A percentile compares a stretch with the other conserved stretches of the same genome.
phyloP scores from a whole-genome alignment of 139 green algal species.

The Monoraphidium neglectum region DNA sequence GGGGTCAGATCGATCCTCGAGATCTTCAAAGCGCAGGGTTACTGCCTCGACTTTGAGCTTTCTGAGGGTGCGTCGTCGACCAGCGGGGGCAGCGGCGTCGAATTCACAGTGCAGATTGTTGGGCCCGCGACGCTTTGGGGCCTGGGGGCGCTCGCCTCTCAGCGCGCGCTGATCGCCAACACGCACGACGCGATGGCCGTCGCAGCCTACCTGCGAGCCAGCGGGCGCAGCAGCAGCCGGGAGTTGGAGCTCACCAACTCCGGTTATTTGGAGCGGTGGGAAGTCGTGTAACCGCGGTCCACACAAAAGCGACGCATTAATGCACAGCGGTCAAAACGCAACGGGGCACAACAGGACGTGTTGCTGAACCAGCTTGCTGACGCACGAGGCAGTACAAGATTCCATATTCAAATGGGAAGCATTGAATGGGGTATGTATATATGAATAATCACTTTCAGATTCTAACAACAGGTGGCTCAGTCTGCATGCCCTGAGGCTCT shows the following conservation, averaged over 20 bases:
- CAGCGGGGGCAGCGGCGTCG: conserved; percentile 3
- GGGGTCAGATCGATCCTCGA: conserved; percentile 50
- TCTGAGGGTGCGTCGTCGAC: no score
- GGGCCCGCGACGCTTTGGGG: conserved; percentile 76
- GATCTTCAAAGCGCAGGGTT: conserved; percentile 66
- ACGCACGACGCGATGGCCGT: conserved; percentile 59
- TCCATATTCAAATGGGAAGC: no score
- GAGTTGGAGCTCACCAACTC: conserved; percentile 25
- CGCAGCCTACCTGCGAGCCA: conserved; percentile 54
- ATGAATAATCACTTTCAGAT: no score
- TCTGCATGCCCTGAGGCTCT: no score
- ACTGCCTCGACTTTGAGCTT: no score
- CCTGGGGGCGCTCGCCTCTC: conserved; percentile 48
- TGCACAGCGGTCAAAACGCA: no score
- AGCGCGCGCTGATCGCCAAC: conserved; percentile 49
- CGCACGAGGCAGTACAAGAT: no score
- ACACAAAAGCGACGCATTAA: no score
- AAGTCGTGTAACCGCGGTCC: conserved; percentile 1
- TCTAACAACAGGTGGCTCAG: no score
- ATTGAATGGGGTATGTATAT: no score
- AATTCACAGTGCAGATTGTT: conserved; percentile 58
- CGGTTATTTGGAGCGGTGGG: conserved; percentile 16
- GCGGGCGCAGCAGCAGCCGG: conserved; percentile 32
- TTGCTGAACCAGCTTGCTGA: no score
- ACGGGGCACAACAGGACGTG: no score